Percentiles rank a stretch among this genome's conserved stretches.
Conservation (phyloP, 1,284 basidiomycete species). For the Marasmius oreades region DNA sequence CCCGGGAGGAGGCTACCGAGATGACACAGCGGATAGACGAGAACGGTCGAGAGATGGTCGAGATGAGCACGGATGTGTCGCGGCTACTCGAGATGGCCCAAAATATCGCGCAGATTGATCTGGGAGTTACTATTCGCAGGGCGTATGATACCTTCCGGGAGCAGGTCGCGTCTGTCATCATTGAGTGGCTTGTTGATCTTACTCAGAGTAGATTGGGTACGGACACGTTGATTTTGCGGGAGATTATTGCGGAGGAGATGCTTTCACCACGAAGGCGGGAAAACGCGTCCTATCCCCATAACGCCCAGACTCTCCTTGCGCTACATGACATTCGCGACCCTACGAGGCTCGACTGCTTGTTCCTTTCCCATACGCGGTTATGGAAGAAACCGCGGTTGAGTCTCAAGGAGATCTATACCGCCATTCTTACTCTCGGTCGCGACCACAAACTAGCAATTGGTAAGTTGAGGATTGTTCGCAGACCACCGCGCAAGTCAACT, state of each 20-base stretch:
- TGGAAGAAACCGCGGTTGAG: constrained; percentile 84
- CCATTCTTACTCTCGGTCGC: constrained; percentile 69
- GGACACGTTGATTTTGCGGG: constrained; percentile 66
- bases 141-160: constrained; percentile 91
- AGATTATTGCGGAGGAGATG: constrained; percentile 72
- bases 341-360: constrained; percentile 68
- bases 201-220: constrained; percentile 66
- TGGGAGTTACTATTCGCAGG: constrained; percentile 87
- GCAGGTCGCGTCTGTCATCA: constrained; percentile 78
- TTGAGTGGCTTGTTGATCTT: constrained; percentile 85
- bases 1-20: constrained; percentile 61
- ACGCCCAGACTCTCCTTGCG: constrained; percentile 35
- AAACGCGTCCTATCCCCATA: constrained; percentile 30
- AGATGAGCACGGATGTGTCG: constrained; percentile 67
- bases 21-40: constrained; percentile 75
- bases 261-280: constrained; percentile 56
- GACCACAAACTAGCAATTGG: constrained; percentile 78
- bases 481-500: constrained; percentile 3
- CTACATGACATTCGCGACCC: constrained; percentile 51
- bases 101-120: constrained; percentile 83
- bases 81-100: constrained; percentile 79
- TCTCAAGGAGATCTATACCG: constrained; percentile 81
- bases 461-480: constrained; percentile 28
- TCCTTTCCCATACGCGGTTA: constrained; percentile 75
- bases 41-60: constrained; percentile 83